A percentile compares a stretch with the other conserved stretches of the same genome.
Evolutionary conservation across 768 basidiomycete species (phyloP).

Genomic region (Pleurotus platypus): DNA sequence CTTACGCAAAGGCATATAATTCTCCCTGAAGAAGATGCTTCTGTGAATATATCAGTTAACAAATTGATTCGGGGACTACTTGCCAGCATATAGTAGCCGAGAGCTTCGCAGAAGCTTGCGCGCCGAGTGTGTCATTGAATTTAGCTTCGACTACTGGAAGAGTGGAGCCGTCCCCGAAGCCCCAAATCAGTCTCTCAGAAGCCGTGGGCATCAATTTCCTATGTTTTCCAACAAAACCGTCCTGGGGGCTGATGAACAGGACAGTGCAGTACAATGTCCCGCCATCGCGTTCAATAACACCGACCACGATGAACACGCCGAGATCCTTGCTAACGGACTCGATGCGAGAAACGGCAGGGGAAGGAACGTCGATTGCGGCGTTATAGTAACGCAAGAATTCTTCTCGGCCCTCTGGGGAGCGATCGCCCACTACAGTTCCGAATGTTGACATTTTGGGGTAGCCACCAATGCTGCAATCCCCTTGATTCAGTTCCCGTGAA

Average conservation of each 20-base stretch:
- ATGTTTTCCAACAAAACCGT: slow-evolving; percentile 57
- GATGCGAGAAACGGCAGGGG: slow-evolving; percentile 41
- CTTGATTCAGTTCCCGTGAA: neutral
- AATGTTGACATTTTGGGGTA: slow-evolving; percentile 60
- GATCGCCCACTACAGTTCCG: slow-evolving; percentile 46
- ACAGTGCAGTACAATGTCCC: slow-evolving; percentile 63
- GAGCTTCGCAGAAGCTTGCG: slow-evolving; percentile 37
- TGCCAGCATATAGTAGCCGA: slow-evolving; percentile 60
- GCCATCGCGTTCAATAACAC: slow-evolving; percentile 54
- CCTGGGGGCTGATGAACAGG: slow-evolving; percentile 49
- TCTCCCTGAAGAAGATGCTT: slow-evolving; percentile 44
- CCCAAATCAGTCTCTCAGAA: slow-evolving; percentile 60
- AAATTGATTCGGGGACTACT: slow-evolving; percentile 13
- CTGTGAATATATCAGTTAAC: neutral
- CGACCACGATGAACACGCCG: slow-evolving; percentile 54
- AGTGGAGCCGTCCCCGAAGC: slow-evolving; percentile 52
- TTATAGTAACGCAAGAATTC: slow-evolving; percentile 53
- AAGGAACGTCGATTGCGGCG: slow-evolving; percentile 56
- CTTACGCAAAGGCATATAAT: slow-evolving; percentile 64
- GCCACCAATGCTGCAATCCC: slow-evolving; percentile 44
- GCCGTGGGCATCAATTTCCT: slow-evolving; percentile 65
- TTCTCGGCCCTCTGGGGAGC: slow-evolving; percentile 47
- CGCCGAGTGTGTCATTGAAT: slow-evolving; percentile 24
- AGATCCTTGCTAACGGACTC: slow-evolving; percentile 45
- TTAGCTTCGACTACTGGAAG: slow-evolving; percentile 42